phyloP scores from a whole-genome alignment of 768 basidiomycete genomes.

The Boletus reticuloceps region DNA sequence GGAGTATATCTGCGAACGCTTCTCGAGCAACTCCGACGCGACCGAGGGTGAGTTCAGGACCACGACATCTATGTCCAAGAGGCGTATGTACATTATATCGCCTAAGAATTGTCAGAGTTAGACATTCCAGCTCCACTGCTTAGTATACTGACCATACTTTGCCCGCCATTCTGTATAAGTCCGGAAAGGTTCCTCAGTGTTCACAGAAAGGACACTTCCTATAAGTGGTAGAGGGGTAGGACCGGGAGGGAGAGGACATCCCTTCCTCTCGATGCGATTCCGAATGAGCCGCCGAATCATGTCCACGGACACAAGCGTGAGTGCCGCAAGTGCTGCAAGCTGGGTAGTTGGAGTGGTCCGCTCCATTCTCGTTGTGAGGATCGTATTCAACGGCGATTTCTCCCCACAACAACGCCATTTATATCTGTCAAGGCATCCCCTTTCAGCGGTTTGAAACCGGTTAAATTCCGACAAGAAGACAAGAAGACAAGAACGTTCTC shows the following conservation, averaged over 20 bases:
- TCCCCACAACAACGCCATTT: too few relatives aligned
- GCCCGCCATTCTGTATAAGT: background rate
- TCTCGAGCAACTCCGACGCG: background rate
- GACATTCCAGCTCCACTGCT: background rate
- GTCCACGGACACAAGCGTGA: background rate
- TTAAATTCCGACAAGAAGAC: too few relatives aligned
- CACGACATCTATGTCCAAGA: background rate
- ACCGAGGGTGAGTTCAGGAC: background rate
- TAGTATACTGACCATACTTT: background rate
- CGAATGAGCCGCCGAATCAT: background rate
- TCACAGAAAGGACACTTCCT: background rate
- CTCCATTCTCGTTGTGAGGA: background rate
- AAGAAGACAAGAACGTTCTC: too few relatives aligned
- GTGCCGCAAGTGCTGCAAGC: background rate
- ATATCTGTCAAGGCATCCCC: too few relatives aligned
- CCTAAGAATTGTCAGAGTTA: background rate
- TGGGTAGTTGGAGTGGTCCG: background rate
- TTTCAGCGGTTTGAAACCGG: too few relatives aligned
- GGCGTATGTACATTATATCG: background rate
- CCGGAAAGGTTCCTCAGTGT: background rate
- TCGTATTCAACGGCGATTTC: too few relatives aligned
- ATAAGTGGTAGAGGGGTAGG: background rate
- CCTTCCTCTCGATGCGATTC: background rate
- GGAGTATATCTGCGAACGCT: background rate
- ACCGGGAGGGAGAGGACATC: background rate